These are phyloP conservation scores for Papilionanthe hybrid DNA, from an alignment of 116 monocot genomes.

Conservation along the genomic window DNA sequence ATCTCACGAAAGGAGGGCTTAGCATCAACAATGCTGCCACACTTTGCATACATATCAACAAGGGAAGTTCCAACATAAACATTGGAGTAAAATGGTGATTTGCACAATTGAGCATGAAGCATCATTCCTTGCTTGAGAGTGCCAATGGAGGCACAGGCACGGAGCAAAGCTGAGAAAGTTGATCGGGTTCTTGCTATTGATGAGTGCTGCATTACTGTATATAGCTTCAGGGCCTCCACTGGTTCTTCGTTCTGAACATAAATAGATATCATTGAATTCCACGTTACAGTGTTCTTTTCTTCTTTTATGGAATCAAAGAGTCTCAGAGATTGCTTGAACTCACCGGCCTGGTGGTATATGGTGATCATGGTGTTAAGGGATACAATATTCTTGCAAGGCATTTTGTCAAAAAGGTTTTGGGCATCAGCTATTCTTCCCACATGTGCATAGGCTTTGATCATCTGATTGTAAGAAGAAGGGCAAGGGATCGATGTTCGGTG, in stretches of 20 bases:
- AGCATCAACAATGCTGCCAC: constrained; percentile 29
- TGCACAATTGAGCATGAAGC: constrained; percentile 27
- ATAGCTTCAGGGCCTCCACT: constrained; percentile 26
- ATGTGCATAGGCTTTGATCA: constrained; percentile 32
- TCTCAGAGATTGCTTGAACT: constrained; percentile 19
- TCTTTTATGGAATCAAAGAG: constrained; percentile 27
- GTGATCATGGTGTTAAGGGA: constrained; percentile 38
- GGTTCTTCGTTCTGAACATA: constrained; percentile 31
- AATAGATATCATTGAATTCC: constrained; percentile 48
- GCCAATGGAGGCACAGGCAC: constrained; percentile 32
- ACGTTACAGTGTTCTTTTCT: constrained; percentile 33
- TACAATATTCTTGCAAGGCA: constrained; percentile 38
- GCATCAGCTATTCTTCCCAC: constrained; percentile 25
- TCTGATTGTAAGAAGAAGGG: constrained; percentile 26
- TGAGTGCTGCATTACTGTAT: constrained; percentile 16
- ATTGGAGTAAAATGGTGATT: constrained; percentile 32
- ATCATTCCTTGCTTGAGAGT: constrained; percentile 29
- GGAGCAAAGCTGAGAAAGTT: constrained; percentile 35
- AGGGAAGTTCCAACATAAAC: constrained; percentile 34
- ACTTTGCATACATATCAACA: constrained; percentile 38
- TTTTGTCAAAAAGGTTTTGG: constrained; percentile 20
- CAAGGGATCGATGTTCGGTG: constrained; percentile 9
- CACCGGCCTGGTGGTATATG: constrained; percentile 13
- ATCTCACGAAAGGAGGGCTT: constrained; percentile 15
- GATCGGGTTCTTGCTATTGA: constrained; percentile 28